Evolutionary conservation across 1,139 yeast species (phyloP).

Genomic region (Sugiyamaella paludigena): DNA sequence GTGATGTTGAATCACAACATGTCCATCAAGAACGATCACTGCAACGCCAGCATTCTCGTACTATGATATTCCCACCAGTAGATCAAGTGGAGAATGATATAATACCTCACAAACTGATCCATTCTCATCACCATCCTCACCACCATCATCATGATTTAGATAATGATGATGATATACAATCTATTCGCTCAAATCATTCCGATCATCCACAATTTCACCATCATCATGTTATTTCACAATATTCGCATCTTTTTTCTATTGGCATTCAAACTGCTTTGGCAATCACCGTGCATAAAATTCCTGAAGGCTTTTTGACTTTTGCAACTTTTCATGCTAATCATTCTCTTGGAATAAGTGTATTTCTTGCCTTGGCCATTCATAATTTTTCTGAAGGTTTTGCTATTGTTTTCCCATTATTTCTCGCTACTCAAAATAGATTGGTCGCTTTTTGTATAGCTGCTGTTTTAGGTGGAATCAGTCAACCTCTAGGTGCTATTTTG

Average conservation of each 20-base stretch:
- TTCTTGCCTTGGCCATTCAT: conserved; percentile 80
- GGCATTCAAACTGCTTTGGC: conserved; percentile 91
- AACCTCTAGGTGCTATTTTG: conserved; percentile 81
- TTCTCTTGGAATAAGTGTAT: conserved; percentile 71
- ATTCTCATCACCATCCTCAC: conserved; percentile 10
- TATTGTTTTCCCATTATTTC: conserved; percentile 85
- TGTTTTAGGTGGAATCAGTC: conserved; percentile 76
- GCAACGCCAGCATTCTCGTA: not conserved
- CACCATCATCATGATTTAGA: conserved; percentile 9
- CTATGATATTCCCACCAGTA: conserved; percentile 5
- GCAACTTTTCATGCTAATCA: conserved; percentile 75
- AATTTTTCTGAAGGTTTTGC: conserved; percentile 95
- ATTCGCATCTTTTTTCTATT: conserved; percentile 73
- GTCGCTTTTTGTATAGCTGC: conserved; percentile 67
- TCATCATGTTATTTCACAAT: conserved; percentile 75
- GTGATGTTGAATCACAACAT: not conserved
- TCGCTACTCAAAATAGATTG: conserved; percentile 61
- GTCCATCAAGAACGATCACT: no score
- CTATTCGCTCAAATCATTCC: conserved; percentile 5
- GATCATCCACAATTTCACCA: conserved; percentile 49
- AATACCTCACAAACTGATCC: conserved; percentile 2
- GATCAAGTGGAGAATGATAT: conserved; percentile 6
- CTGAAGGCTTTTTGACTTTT: conserved; percentile 90
- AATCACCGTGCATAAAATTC: conserved; percentile 82
- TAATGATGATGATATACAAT: not conserved